These are phyloP conservation scores for Casuarina cunninghamiana DNA, from an alignment of 306 rosid genomes.

Conservation along the genomic window DNA sequence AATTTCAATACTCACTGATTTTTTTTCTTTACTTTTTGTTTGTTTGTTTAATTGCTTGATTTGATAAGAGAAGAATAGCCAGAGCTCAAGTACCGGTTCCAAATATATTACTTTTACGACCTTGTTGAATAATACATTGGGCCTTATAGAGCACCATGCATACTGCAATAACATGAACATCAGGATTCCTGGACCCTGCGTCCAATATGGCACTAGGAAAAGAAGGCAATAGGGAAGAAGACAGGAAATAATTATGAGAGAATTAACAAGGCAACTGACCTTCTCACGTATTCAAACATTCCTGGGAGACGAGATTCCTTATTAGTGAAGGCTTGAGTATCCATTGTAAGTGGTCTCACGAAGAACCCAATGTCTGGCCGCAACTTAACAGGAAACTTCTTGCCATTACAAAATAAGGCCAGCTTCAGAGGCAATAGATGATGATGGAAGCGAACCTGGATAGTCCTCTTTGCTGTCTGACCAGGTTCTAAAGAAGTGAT, in stretches of 20 bases:
- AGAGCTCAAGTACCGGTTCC: not conserved
- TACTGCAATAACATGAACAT: not conserved
- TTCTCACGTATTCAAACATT: slow-evolving; percentile 89
- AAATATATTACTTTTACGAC: not conserved
- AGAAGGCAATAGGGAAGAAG: not conserved
- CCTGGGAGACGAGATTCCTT: slow-evolving; percentile 85
- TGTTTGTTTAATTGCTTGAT: not conserved
- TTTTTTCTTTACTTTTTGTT: not conserved
- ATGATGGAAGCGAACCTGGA: slow-evolving; percentile 85
- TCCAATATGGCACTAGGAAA: not conserved
- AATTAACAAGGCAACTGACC: slow-evolving; percentile 44
- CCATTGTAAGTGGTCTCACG: slow-evolving; percentile 68
- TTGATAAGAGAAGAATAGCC: no score
- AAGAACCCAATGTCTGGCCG: slow-evolving; percentile 96
- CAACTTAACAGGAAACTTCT: slow-evolving; percentile 64
- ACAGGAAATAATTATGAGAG: not conserved
- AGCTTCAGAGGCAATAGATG: slow-evolving; percentile 90
- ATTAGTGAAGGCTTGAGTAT: slow-evolving; percentile 54
- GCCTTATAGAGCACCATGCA: not conserved
- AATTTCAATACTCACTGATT: not conserved
- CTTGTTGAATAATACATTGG: not conserved
- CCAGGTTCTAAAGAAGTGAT: slow-evolving; percentile 78
- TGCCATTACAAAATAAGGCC: slow-evolving; percentile 71
- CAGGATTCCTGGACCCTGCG: not conserved
- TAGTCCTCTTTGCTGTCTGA: slow-evolving; percentile 51